Conservation (phyloP, 352 stramenopile species). For the Aphanomyces invadans region DNA sequence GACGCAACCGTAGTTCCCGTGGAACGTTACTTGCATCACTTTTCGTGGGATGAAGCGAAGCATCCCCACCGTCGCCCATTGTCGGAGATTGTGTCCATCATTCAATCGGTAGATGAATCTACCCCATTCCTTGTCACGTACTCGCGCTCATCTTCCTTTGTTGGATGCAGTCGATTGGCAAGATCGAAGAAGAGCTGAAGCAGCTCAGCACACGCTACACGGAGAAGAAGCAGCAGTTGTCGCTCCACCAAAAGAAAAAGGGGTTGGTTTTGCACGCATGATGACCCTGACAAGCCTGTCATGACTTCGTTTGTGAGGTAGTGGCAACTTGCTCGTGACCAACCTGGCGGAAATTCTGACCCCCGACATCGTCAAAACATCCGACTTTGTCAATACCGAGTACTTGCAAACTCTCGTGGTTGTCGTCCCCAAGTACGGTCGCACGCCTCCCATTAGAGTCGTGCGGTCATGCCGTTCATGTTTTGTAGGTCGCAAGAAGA, state of each 20-base stretch:
- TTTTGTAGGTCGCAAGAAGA: conserved; percentile 70
- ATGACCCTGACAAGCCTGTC: background rate
- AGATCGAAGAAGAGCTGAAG: conserved; percentile 97
- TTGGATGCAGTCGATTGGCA: conserved; percentile 64
- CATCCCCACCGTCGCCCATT: conserved; percentile 94
- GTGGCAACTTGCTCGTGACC: conserved; percentile 89
- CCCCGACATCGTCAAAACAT: conserved; percentile 79
- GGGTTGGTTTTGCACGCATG: conserved; percentile 37
- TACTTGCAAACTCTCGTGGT: conserved; percentile 96
- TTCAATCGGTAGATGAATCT: conserved; percentile 73
- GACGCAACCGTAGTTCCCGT: conserved; percentile 61
- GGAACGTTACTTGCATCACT: conserved; percentile 93
- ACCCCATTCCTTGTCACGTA: background rate
- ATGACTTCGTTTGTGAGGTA: conserved; percentile 26
- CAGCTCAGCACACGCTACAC: conserved; percentile 88
- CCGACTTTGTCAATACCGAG: conserved; percentile 93
- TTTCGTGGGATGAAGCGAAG: conserved; percentile 98
- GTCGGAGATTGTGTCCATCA: conserved; percentile 92
- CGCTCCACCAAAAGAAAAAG: conserved; percentile 90
- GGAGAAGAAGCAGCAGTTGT: conserved; percentile 89
- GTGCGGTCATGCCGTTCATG: background rate
- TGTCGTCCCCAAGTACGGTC: conserved; percentile 84
- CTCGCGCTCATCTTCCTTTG: background rate
- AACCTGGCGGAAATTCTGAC: conserved; percentile 94
- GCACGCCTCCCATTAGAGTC: background rate